These are phyloP conservation scores for Suillus occidentalis DNA, from an alignment of 768 basidiomycete genomes.

Conservation along the genomic window DNA sequence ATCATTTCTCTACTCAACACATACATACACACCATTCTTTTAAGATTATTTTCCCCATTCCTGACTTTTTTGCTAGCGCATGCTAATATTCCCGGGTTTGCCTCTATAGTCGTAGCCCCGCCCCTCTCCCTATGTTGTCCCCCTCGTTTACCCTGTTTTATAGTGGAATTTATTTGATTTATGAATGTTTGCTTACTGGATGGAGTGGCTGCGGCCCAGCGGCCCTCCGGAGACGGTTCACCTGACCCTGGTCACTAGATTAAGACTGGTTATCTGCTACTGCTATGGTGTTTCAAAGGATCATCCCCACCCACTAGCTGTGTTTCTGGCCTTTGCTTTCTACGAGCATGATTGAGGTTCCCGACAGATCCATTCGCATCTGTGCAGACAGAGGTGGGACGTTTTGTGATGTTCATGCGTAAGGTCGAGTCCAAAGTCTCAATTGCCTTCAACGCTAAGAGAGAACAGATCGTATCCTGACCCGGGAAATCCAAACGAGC, in stretches of 20 bases:
- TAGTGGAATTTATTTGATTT: slow-evolving; percentile 3
- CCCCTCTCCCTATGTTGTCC: slow-evolving; percentile 31
- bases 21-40: slow-evolving; percentile 14
- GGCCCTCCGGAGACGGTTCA: background rate
- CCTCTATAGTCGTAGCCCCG: slow-evolving; percentile 11
- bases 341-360: slow-evolving; percentile 36
- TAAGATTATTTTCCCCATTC: background rate
- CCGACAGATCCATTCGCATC: slow-evolving; percentile 78
- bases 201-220: background rate
- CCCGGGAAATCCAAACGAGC: slow-evolving; percentile 54
- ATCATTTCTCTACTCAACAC: slow-evolving; percentile 5
- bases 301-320: background rate
- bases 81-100: slow-evolving; percentile 27
- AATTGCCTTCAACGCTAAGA: background rate
- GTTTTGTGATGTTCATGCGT: slow-evolving; percentile 89
- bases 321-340: background rate
- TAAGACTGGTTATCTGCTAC: background rate
- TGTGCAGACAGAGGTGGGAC: slow-evolving; percentile 91
- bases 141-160: slow-evolving; percentile 14
- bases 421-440: slow-evolving; percentile 24
- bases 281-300: background rate
- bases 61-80: slow-evolving; percentile 13
- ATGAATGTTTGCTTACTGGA: background rate
- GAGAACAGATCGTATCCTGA: slow-evolving; percentile 68
- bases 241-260: background rate